phyloP scores from a whole-genome alignment of 371 early-diverging fungal genomes.

The Saksenaea vasiformis region DNA sequence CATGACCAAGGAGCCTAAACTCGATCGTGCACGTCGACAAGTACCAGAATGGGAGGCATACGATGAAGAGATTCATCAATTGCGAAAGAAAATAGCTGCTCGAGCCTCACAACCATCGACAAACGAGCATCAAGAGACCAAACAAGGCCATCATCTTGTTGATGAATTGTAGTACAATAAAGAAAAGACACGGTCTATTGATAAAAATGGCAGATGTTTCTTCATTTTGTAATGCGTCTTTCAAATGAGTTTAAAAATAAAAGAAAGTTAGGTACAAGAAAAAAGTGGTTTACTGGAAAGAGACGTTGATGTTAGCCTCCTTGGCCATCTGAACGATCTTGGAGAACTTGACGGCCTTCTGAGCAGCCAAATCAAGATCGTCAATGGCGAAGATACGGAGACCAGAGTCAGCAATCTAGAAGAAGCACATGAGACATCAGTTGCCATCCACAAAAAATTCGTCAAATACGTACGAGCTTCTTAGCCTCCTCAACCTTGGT shows the following conservation, averaged over 20 bases:
- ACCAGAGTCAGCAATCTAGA: slow-evolving; percentile 81
- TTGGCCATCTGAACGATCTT: slow-evolving; percentile 81
- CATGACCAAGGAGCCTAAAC: slow-evolving; percentile 94
- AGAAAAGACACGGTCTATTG: no score
- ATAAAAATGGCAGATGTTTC: neutral
- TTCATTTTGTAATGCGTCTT: slow-evolving; percentile 5
- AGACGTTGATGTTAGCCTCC: slow-evolving; percentile 68
- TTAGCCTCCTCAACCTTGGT: slow-evolving; percentile 59
- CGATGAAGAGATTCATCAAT: slow-evolving; percentile 65
- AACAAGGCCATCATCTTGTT: neutral
- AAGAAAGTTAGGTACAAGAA: neutral
- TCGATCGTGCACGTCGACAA: slow-evolving; percentile 89
- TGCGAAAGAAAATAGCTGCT: slow-evolving; percentile 28
- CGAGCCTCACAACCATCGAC: neutral
- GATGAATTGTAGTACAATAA: neutral
- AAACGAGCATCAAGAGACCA: neutral
- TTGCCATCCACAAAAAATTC: neutral
- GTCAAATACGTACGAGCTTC: slow-evolving; percentile 37
- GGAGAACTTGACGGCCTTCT: slow-evolving; percentile 90
- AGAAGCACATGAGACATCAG: neutral
- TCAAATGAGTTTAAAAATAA: neutral
- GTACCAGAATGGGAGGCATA: slow-evolving; percentile 91
- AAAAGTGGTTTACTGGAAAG: slow-evolving; percentile 43
- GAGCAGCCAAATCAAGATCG: slow-evolving; percentile 94
- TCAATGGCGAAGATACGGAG: slow-evolving; percentile 92